Percentiles rank a stretch among this genome's conserved stretches.
These are phyloP conservation scores for Byssoonygena ceratinophila DNA, from an alignment of 2,329 filamentous ascomycete genomes.

Conservation along the genomic window DNA sequence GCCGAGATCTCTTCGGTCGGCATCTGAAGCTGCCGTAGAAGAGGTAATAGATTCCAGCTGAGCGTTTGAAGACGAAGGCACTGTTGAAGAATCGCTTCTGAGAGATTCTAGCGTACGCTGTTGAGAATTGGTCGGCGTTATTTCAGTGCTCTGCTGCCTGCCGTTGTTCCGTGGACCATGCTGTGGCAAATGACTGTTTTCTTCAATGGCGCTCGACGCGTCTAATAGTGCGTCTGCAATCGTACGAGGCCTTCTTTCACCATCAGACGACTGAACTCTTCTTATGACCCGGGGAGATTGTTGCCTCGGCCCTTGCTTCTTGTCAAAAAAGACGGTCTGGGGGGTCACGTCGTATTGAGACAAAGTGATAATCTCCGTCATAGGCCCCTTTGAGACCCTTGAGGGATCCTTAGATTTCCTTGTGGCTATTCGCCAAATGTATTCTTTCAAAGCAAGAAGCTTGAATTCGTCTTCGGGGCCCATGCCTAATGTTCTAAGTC, in stretches of 20 bases:
- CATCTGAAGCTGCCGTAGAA: slow-evolving; percentile 28
- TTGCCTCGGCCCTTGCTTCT: slow-evolving; percentile 47
- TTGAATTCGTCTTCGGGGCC: slow-evolving; percentile 77
- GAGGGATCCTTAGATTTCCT: slow-evolving; percentile 50
- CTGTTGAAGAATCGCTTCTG: slow-evolving; percentile 18
- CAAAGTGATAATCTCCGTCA: slow-evolving; percentile 55
- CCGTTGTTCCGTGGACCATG: slow-evolving; percentile 18
- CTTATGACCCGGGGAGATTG: slow-evolving; percentile 22
- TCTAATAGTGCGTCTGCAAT: slow-evolving; percentile 86
- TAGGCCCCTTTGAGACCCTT: slow-evolving; percentile 27
- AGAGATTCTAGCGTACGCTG: slow-evolving; percentile 21
- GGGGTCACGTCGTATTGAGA: slow-evolving; percentile 66
- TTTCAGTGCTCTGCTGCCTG: slow-evolving; percentile 27
- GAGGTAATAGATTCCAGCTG: slow-evolving; percentile 25
- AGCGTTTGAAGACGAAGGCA: slow-evolving; percentile 30
- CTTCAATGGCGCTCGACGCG: slow-evolving; percentile 78
- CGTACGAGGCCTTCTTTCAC: slow-evolving; percentile 50
- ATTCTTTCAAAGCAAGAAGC: slow-evolving; percentile 72
- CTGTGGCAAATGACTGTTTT: slow-evolving; percentile 40
- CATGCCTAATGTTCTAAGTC: slow-evolving; percentile 75
- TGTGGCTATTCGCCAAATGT: slow-evolving; percentile 75
- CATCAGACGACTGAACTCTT: slow-evolving; percentile 17
- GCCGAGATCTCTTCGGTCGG: slow-evolving; percentile 25
- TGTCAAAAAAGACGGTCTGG: slow-evolving; percentile 88
- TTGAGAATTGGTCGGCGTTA: slow-evolving; percentile 21